Evolutionary conservation across 768 basidiomycete species (phyloP), one percentile per base, ranked within the genome.

Genomic region (Galerina sulciceps): DNA sequence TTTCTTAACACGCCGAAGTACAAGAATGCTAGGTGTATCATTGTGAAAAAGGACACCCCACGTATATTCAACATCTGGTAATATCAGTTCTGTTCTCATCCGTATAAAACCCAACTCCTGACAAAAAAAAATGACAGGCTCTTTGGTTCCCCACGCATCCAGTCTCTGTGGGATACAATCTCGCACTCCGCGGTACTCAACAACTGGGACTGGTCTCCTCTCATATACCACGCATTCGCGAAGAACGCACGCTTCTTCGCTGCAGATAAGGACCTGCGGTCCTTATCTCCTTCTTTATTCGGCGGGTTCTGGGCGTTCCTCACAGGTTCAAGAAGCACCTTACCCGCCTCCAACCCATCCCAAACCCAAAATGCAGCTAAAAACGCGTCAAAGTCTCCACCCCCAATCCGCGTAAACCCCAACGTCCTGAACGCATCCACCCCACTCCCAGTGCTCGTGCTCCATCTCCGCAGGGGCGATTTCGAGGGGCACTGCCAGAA

Each of bases 381-480:
- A 13, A 26, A 41, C 52, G 35, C 13, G 34, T 17, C 50, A 45
- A 43, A 10, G 26, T 31, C 26, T 31, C 4, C 26, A 31, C 26
- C 5, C 38, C 10, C 6, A 44, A 31, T 18, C 36, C 50, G 4
- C 35, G 18, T 13, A 8, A 26, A 17, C 8, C 23, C 10, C 10
- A 4, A 8, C 0, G 26, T 57, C 13, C 42, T 40, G 23, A 41
- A 59, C 43, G n/a, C 49, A 60, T 41, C 65, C 10, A 67, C 69
- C 11, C 69, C 81, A 23, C 71, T 76, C 1, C 85, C 85, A 6
- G 69, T 89, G 4, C 74, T 88, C 31, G 86, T 77, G 11, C 66
- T 88, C 0, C 85, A 88, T 64, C 63, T 88, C 26, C 81, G 86
- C 4, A 76, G 83, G 14, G 86, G 86, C 23, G 85, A 86, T 67